phyloP scores from a whole-genome alignment of 163 green algal genomes.

The Coccomyxa subellipsoidea region DNA sequence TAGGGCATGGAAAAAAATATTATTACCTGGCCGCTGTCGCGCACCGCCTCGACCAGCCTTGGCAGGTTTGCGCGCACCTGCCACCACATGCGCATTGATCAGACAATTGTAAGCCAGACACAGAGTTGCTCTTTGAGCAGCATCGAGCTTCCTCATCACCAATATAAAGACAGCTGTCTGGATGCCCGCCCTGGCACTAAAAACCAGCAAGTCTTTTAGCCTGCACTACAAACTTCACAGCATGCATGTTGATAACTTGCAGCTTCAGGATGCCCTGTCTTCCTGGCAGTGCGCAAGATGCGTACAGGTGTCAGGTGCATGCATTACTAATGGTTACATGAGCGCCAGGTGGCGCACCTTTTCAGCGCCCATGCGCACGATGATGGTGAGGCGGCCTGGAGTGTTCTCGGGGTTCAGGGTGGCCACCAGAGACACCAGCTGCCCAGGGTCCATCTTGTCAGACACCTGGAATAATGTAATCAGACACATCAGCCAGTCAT shows the following conservation, averaged over 20 bases:
- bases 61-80: conserved; percentile 78
- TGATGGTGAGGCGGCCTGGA: conserved; percentile 88
- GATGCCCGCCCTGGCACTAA: background rate
- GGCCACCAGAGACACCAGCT: conserved; percentile 86
- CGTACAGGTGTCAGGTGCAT: too few species aligned
- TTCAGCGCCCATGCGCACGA: conserved; percentile 95
- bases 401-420: conserved; percentile 94
- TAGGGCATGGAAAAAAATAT: too few species aligned
- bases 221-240: too few species aligned
- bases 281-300: too few species aligned
- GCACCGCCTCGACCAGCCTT: conserved; percentile 78
- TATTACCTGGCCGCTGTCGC: conserved; percentile 67
- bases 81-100: too few species aligned
- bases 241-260: too few species aligned
- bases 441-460: conserved; percentile 90
- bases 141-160: background rate
- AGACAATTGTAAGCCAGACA: too few species aligned
- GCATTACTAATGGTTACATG: background rate
- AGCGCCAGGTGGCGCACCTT: conserved; percentile 41
- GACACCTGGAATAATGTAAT: background rate
- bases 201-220: too few species aligned
- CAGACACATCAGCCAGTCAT: background rate
- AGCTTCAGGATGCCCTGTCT: too few species aligned
- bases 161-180: background rate
- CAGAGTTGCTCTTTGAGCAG: too few species aligned